Conservation (phyloP, 2,329 filamentous ascomycete species). For the Graphiopsis chlorocephala region DNA sequence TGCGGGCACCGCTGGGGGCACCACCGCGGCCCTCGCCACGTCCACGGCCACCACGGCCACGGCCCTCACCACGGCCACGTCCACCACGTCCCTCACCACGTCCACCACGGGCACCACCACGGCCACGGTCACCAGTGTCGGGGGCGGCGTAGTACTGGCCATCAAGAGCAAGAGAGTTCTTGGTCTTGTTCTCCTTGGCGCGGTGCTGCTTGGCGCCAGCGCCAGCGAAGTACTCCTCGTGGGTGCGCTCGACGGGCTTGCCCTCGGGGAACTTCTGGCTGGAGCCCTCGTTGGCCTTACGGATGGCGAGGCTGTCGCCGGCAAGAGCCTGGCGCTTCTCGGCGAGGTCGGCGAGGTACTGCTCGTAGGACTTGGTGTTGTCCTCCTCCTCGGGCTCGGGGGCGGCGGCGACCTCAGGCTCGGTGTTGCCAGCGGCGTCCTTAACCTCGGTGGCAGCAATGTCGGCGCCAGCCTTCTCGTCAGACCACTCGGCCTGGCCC, state of each 20-base stretch:
- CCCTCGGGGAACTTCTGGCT: constrained; percentile 93
- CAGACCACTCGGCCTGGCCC: constrained; percentile 79
- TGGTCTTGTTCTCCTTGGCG: constrained; percentile 87
- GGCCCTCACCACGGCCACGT: constrained; percentile 30
- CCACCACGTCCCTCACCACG: constrained; percentile 43
- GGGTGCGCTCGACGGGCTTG: constrained; percentile 59
- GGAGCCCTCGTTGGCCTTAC: constrained; percentile 88
- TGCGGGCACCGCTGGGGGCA: constrained; percentile 21
- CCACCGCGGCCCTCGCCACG: constrained; percentile 28
- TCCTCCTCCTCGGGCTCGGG: constrained; percentile 57
- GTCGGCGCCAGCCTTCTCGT: constrained; percentile 86
- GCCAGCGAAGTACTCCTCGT: constrained; percentile 72
- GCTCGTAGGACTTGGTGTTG: constrained; percentile 84
- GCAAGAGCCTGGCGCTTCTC: constrained; percentile 74
- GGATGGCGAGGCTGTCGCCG: constrained; percentile 65
- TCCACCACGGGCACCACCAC: constrained; percentile 43
- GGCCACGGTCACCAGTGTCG: constrained; percentile 51
- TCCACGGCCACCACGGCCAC: constrained; percentile 33
- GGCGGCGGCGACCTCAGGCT: constrained; percentile 36
- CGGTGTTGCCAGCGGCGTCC: constrained; percentile 51
- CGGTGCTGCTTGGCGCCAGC: constrained; percentile 72
- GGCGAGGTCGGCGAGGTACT: constrained; percentile 76
- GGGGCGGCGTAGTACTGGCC: constrained; percentile 61
- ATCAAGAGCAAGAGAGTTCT: constrained; percentile 86
- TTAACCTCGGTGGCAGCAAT: constrained; percentile 85